Conservation (phyloP, 2,329 filamentous ascomycete genomes). For the Ophiostoma perfectum region DNA sequence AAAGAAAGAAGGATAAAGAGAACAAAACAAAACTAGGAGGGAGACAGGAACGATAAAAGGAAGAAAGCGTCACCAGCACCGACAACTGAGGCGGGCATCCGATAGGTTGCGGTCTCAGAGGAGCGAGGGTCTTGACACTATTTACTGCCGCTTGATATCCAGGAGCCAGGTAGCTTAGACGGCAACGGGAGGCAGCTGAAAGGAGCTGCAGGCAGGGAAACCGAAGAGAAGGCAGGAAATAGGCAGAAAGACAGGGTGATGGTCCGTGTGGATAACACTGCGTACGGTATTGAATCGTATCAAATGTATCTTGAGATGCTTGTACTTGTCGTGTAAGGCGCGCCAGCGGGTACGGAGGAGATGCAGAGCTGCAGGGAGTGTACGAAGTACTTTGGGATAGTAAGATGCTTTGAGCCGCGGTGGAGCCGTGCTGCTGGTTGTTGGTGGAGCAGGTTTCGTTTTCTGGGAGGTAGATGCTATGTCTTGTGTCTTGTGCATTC, state of each 20-base stretch:
- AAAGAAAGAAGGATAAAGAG: slow-evolving; percentile 5
- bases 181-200: slow-evolving; percentile 3
- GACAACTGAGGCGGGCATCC: slow-evolving; percentile 26
- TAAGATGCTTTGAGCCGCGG: slow-evolving; percentile 18
- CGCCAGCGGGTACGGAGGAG: slow-evolving; percentile 11
- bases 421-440: slow-evolving; percentile 15
- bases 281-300: not conserved
- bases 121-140: slow-evolving; percentile 1
- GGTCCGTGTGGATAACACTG: not conserved
- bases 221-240: not conserved
- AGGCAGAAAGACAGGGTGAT: not conserved
- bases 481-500: slow-evolving; percentile 11
- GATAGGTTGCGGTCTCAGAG: slow-evolving; percentile 23
- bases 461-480: slow-evolving; percentile 15
- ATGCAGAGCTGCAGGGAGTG: not conserved
- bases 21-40: not conserved
- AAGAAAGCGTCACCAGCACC: slow-evolving; percentile 15
- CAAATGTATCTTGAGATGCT: slow-evolving; percentile 1
- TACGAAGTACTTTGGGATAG: slow-evolving; percentile 2
- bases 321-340: not conserved
- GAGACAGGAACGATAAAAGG: slow-evolving; percentile 10
- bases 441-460: slow-evolving; percentile 18
- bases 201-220: not conserved
- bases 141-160: not conserved
- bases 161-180: slow-evolving; percentile 6